Evolutionary conservation across 495 filamentous ascomycete genomes (phyloP).

Genomic region (Aspergillus sparsus): DNA sequence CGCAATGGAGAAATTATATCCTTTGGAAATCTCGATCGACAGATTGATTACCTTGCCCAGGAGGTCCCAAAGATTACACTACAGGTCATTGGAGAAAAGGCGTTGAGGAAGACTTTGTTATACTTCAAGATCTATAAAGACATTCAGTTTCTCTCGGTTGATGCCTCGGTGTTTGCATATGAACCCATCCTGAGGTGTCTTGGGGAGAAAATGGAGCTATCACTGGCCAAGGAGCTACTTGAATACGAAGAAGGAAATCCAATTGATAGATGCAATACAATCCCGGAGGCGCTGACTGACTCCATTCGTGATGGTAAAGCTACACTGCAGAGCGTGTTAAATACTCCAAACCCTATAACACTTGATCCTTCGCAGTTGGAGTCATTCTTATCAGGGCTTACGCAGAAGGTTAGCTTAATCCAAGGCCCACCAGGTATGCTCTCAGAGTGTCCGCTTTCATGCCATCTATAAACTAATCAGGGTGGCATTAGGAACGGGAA

Average conservation of each 20-base stretch:
- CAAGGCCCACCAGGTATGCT: slow-evolving; percentile 74
- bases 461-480: slow-evolving; percentile 7
- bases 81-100: slow-evolving; percentile 48
- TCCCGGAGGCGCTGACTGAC: slow-evolving; percentile 20
- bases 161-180: slow-evolving; percentile 70
- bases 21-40: slow-evolving; percentile 61
- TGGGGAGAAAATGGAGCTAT: slow-evolving; percentile 55
- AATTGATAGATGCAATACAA: slow-evolving; percentile 24
- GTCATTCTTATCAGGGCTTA: slow-evolving; percentile 58
- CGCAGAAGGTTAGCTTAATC: slow-evolving; percentile 59
- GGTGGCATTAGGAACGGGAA: slow-evolving; percentile 64
- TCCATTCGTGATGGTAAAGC: slow-evolving; percentile 20
- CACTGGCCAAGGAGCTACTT: slow-evolving; percentile 55
- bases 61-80: slow-evolving; percentile 54
- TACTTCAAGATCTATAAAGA: slow-evolving; percentile 36
- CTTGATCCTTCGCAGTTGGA: slow-evolving; percentile 61
- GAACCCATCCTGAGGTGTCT: slow-evolving; percentile 67
- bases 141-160: slow-evolving; percentile 55
- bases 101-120: slow-evolving; percentile 43
- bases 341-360: slow-evolving; percentile 31
- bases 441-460: not conserved
- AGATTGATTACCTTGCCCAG: slow-evolving; percentile 52
- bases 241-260: slow-evolving; percentile 28
- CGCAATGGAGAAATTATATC: slow-evolving; percentile 53
- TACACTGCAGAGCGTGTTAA: slow-evolving; percentile 34